Evolutionary conservation across 2,329 filamentous ascomycete species (phyloP), one percentile per base, ranked within the genome.

Genomic region (Cryphonectria naterciae): DNA sequence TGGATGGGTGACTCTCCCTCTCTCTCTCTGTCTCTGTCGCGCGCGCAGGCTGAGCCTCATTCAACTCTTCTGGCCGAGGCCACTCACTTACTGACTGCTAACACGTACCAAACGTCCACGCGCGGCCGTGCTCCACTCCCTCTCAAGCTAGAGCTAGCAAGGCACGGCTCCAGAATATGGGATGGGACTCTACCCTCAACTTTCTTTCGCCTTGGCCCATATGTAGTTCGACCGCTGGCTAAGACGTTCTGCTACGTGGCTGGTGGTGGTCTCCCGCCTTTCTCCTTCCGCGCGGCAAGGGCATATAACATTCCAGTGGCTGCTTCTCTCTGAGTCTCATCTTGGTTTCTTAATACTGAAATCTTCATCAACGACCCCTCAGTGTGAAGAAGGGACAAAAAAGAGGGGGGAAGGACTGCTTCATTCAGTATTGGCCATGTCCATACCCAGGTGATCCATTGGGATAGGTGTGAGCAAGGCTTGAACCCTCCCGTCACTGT

Each of bases 271-370:
- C 43, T 22, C 63, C 28, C 43, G 32, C 4, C 39, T 25, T 15
- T 13, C 39, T 25, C 25, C 25, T 46, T 7, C 63, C 41, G 43
- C 25, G 43, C 39, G 28, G 41, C 13, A 49, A 65, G 39, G 25
- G 62, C 8, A 65, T 65, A 65, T 65, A 65, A 49, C 63, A 65
- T 65, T 52, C 63, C 63, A 65, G 49, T 41, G 63, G 63, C 63
- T 49, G 63, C 63, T 52, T 65, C 63, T 17, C 32, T 64, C 39
- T 17, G 61, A 17, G 56, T 60, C 56, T 60, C 56, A 60, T 60
- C 5, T 60, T 28, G 52, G 13, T 32, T 37, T 22, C 56, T 37
- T 19, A 32, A 37, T 19, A 37, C 28, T 19, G 35, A 37, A 17
- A 60, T 60, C 56, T 60, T 28, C 25, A 37, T 22, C 56, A 60